phyloP scores from a whole-genome alignment of 805 yeast genomes.

The Candida mattraensis region DNA sequence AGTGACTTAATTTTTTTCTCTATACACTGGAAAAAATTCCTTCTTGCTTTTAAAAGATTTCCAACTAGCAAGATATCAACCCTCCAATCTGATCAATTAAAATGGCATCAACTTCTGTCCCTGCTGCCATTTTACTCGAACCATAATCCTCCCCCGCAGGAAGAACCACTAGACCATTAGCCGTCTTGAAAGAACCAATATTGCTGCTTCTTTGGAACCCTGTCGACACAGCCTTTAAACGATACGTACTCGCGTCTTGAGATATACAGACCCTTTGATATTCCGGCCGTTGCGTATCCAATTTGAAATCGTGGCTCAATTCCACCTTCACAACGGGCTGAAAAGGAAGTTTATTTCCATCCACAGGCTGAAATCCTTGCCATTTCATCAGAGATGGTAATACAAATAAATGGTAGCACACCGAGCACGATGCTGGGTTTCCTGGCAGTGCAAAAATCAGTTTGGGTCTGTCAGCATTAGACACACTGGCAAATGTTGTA shows the following conservation, averaged over 20 bases:
- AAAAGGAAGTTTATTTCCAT: slow-evolving; percentile 21
- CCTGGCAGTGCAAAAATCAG: slow-evolving; percentile 54
- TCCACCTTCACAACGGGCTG: slow-evolving; percentile 37
- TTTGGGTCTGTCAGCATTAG: slow-evolving; percentile 21
- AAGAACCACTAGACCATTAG: slow-evolving; percentile 45
- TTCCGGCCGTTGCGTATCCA: slow-evolving; percentile 50
- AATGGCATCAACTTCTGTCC: slow-evolving; percentile 27
- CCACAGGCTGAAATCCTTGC: slow-evolving; percentile 30
- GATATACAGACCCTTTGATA: slow-evolving; percentile 44
- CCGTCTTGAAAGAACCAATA: slow-evolving; percentile 46
- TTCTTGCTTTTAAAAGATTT: too few relatives aligned
- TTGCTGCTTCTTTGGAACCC: slow-evolving; percentile 54
- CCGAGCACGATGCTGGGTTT: slow-evolving; percentile 55
- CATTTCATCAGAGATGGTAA: slow-evolving; percentile 42
- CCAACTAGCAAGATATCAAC: too few relatives aligned
- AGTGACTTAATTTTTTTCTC: too few relatives aligned
- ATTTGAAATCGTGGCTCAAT: slow-evolving; percentile 31
- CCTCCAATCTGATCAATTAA: slow-evolving; percentile 24
- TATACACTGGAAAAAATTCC: too few relatives aligned
- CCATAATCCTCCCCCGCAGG: slow-evolving; percentile 35
- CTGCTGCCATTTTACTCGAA: slow-evolving; percentile 14
- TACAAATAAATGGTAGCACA: slow-evolving; percentile 48
- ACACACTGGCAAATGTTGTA: slow-evolving; percentile 54
- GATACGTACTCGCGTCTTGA: slow-evolving; percentile 25
- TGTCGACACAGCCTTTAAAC: slow-evolving; percentile 41